Evolutionary conservation across 176 grass and related monocot species (phyloP), one percentile per base, ranked within the genome.

Genomic region (Oryza glaberrima): DNA sequence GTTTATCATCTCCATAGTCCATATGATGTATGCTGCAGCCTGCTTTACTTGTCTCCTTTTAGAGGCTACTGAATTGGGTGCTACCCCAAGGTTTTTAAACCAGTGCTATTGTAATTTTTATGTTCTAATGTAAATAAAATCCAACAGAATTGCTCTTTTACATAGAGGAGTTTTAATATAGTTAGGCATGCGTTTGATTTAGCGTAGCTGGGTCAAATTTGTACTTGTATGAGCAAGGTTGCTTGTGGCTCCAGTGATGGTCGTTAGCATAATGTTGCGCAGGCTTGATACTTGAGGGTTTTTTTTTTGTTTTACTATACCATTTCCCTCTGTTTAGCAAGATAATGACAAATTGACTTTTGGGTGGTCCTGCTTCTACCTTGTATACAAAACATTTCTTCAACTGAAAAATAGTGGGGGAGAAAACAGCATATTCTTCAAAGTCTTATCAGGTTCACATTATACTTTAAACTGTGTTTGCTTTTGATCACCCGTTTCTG

Each of bases 71-170:
- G 46, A 25, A 17, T 22, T 74, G 19, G 60, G 30, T 30, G 38
- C n/a, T 77, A n/a, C 45, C 23, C 10, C 13, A 11, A 66, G 44
- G 72, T 34, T 78, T 75, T 64, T 15, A 20, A 81, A 52, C 46
- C 8, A 56, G 47, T 4, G 14, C 32, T 13, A 16, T 22, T 48
- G 47, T 69, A 1, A 0, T 48, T 17, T 65, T 32, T 54, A 67
- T 67, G 23, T 34, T 12, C 11, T 88, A 44, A 13, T 19, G 38
- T 34, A 13, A 38, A 26, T 5, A 11, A 76, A 30, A 3, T 43
- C 48, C 19, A 13, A 9, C 23, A 58, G 10, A 45, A 38, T 16
- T 72, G 9, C 5, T 0, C 14, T 72, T 2, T 56, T 1, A 38
- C 7, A 36, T 28, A 54, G 17, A 26, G 14, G 6, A 6, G 20